Evolutionary conservation across 805 yeast genomes (phyloP), one percentile per base, ranked within the genome.

Genomic region (Kockiozyma suomiensis): DNA sequence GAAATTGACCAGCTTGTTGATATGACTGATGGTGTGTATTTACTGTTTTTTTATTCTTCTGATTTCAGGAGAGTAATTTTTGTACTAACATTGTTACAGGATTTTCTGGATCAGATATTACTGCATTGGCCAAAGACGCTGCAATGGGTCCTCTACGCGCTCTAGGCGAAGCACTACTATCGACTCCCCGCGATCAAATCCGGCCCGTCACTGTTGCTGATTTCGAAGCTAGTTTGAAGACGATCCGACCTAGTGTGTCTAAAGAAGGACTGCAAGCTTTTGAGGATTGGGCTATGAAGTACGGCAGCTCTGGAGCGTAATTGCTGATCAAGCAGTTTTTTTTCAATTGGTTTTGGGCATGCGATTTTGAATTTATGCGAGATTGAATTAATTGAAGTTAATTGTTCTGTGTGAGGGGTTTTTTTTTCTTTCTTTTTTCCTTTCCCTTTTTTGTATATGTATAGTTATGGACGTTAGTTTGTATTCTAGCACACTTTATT

Each of bases 131-230:
- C 1, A 94, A 92, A 73, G 97, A 93, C 72, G 96, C 97, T 2
- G 97, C 99, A 0, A 92, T 93, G 97, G 97, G 97, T 1, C 98
- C 99, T 1, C 77, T 94, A 38, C 80, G 99, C 64, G 87, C 90
- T 42, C 76, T 93, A 25, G 97, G 98, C 1, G 97, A 93, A 60
- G 85, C 86, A 48, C 80, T 93, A 56, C 78, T 93, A 64, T 75
- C 79, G 43, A 81, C 84, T 0, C 79, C 89, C 1, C 85, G 90
- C 37, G 89, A 87, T 56, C 84, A 84, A 60, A 91, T 93, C 56
- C 77, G 98, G 55, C 86, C 96, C 0, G 83, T 94, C 53, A 78
- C 79, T 23, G 74, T 90, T 51, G 76, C 76, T 7, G 99, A 93
- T 72, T 93, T 94, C 71, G 78, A 79, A 58, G 82, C 78, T 46